Conservation (phyloP, 2,329 filamentous ascomycete species). For the Claviceps fusiformis region DNA sequence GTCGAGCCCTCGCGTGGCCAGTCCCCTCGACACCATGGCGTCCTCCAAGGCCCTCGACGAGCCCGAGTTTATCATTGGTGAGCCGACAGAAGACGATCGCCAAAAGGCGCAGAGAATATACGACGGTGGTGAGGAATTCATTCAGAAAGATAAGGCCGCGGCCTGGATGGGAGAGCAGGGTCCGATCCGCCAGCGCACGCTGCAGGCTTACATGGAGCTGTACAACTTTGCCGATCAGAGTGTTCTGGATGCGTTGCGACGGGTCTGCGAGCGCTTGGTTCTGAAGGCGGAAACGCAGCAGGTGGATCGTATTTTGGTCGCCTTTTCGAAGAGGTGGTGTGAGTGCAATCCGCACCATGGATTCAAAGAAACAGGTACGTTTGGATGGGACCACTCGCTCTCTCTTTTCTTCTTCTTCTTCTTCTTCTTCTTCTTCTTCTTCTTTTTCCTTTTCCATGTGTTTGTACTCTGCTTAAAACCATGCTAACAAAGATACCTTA, state of each 20-base stretch:
- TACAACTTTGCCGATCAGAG: slow-evolving; percentile 77
- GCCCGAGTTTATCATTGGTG: slow-evolving; percentile 42
- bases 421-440: neutral
- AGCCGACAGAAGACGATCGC: slow-evolving; percentile 54
- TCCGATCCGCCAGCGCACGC: slow-evolving; percentile 40
- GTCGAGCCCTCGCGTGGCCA: slow-evolving; percentile 21
- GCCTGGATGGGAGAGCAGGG: slow-evolving; percentile 77
- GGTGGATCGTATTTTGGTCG: slow-evolving; percentile 84
- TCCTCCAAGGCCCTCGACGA: slow-evolving; percentile 36
- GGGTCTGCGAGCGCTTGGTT: slow-evolving; percentile 67
- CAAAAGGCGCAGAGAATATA: slow-evolving; percentile 73
- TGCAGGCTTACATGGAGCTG: slow-evolving; percentile 77
- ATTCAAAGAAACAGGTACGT: slow-evolving; percentile 72
- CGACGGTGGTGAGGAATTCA: slow-evolving; percentile 70
- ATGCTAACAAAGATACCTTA: neutral
- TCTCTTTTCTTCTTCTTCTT: neutral
- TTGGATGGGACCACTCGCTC: neutral
- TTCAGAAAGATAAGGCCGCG: slow-evolving; percentile 66
- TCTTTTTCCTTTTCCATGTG: too few species aligned
- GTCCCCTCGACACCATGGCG: slow-evolving; percentile 19
- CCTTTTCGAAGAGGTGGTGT: slow-evolving; percentile 83
- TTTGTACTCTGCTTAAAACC: too few species aligned
- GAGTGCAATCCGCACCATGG: slow-evolving; percentile 85
- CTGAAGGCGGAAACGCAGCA: slow-evolving; percentile 91
- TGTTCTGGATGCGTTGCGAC: slow-evolving; percentile 64